Base-by-base conservation (phyloP, 768 basidiomycete species). In the Bullera alba region DNA sequence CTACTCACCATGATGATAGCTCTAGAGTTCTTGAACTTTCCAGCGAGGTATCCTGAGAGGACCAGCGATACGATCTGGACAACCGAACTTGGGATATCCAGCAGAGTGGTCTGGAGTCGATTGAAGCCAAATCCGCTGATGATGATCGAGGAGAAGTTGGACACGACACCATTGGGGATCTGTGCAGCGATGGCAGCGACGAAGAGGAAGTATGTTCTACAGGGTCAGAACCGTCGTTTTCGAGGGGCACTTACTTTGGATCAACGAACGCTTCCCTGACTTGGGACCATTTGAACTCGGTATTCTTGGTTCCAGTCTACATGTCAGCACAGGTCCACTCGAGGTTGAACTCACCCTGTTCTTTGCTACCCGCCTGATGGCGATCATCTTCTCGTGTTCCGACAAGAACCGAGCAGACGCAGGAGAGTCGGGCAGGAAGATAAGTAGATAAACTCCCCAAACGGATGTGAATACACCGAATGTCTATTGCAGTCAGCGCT, bases 81-180 rank as follows among this genome's bases (percentile, higher is more conserved):
- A n/a, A n/a, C n/a, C n/a, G n/a, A n/a, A n/a, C n/a, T n/a, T n/a
- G 65, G 70, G 42, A 66, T 69, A 49, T 73, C 72, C 36, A 73
- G 58, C 14, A 73, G 62, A n/a, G 72, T 65, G 17, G 70, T 65
- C 30, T 71, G 58, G 56, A 70, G 61, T 16, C 61, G 61, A 12
- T 47, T 52, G 55, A 61, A 73, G n/a, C 67, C 70, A 38, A 67
- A 51, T 53, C 61, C 65, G 36, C 61, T 72, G 60, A 73, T 73
- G 61, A 72, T 71, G 12, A 68, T 61, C 1, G 66, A 67, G 23
- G 58, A 60, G 47, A 72, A 73, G 61, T 70, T 70, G 59, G 70
- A 69, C 7, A 73, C 53, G 28, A 73, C 67, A 42, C 72, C 72
- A 56, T 72, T 73, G 37, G 72, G 70, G 4, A 73, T 61, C 5